Base-by-base conservation (phyloP, 208 protist species). In the Trichomonas vaginalis region DNA sequence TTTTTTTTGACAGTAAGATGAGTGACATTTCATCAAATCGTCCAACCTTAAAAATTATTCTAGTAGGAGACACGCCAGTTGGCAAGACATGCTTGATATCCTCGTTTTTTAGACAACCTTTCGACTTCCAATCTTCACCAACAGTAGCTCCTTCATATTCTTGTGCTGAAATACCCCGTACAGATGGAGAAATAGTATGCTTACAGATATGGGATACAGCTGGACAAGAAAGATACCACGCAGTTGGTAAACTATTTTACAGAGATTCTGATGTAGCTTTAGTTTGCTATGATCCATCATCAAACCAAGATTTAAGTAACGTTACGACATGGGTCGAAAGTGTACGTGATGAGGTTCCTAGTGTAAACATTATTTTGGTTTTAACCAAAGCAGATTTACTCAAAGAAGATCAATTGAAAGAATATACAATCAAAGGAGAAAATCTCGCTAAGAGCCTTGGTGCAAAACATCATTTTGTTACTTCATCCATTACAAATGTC, bases 151-250 rank as follows among this genome's bases (percentile, higher is more conserved):
- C 86, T 35, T 42, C 86, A 35, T 92, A 56, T 92, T 92, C 23
- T 51, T 23, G 86, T 9, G 45, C 86, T 8, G 45, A 42, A 35
- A 35, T 92, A 8, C 40, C 48, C n/a, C 1, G 42, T 8, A 3
- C 4, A 17, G 86, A 92, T 51, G 17, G 45, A 51, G 14, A 42
- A 56, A 92, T 48, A 49, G 86, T 92, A 2, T 42, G 45, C 17
- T 27, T 92, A 14, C 86, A 92, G 17, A 92, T 92, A 35, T 92
- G 86, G 86, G 86, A 92, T 51, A 92, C 86, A 39, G 86, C 86
- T 14, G 86, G 86, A 1, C 86, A 92, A 51, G 86, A 92, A 51
- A 35, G 86, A 51, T 92, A 48, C 27, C 86, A 92, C 17, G 42
- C 86, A 2, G 45, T 92, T 51, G 86, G 86, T 17, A 45, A 14